Base-by-base conservation (phyloP, 2,329 filamentous ascomycete species). In the Ascomycota sp. region DNA sequence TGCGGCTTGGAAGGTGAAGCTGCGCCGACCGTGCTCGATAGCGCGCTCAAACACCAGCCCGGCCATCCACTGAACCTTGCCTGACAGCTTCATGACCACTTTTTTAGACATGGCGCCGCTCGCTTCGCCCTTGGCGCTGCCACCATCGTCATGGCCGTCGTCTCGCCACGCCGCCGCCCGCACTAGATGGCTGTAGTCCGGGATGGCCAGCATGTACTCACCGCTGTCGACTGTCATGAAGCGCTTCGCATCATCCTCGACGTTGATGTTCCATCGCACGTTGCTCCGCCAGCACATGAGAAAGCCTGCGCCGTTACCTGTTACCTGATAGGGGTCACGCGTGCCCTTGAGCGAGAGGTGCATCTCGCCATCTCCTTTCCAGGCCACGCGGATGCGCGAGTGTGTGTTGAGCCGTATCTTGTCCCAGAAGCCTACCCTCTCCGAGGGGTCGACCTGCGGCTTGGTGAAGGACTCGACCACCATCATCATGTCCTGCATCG, bases 401-500 rank as follows among this genome's bases (percentile, higher is more conserved):
- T 98, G 89, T 50, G 94, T 92, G 42, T 76, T 85, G 23, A 98
- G 64, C 32, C 89, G 68, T 30, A 98, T 85, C 61, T 98, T 98
- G 55, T 98, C 89, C 89, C 89, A 98, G 57, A 98, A 98, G 3
- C 89, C 89, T 28, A 92, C 82, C 32, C 78, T 68, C 38, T 98
- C 91, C 0, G 89, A 95, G 1, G 80, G 77, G 48, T 98, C 91
- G 20, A 94, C 63, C 37, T 86, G 85, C 7, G 86, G 82, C 47
- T 98, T 98, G 1, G 86, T 94, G 48, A 98, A 95, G 3, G 80
- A 86, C 52, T 98, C 89, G 36, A 98, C 79, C 19, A 85, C 85
- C 68, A 95, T 94, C 89, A 98, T 98, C 78, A 95, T 93, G 46
- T 98, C 91, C 50, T 98, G 89, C 29, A 98, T 86, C 2, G 86